Percentiles rank a stretch among this genome's conserved stretches.
These are phyloP conservation scores for Trypanosoma theileri DNA, from an alignment of 208 protist genomes.

Conservation along the genomic window DNA sequence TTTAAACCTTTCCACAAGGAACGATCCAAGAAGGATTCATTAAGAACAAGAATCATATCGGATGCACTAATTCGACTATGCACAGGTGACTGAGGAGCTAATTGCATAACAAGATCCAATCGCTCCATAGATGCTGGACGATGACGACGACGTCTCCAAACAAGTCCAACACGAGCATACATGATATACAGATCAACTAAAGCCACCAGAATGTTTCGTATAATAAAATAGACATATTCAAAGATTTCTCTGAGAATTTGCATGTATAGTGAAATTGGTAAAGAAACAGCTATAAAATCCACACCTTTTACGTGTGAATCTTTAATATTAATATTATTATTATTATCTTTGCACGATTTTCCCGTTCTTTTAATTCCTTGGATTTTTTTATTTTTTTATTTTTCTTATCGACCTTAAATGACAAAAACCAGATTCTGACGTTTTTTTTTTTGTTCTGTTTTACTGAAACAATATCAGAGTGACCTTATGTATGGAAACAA, in stretches of 20 bases:
- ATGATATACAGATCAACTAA: conserved; percentile 64
- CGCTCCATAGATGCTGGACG: conserved; percentile 46
- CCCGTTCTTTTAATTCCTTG: too few species aligned
- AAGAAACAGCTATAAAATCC: too few species aligned
- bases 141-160: conserved; percentile 43
- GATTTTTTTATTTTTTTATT: too few species aligned
- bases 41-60: conserved; percentile 52
- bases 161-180: conserved; percentile 45
- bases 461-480: too few species aligned
- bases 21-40: conserved; percentile 57
- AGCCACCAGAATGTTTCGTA: conserved; percentile 48
- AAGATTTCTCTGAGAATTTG: conserved; percentile 14
- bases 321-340: too few species aligned
- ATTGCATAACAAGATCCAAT: conserved; percentile 66
- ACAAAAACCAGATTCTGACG: too few species aligned
- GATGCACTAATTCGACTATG: conserved; percentile 37
- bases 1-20: conserved; percentile 57
- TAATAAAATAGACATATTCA: conserved; percentile 45
- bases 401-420: too few species aligned
- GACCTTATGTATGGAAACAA: too few species aligned
- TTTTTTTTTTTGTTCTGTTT: too few species aligned
- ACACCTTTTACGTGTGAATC: too few species aligned
- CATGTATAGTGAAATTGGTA: conserved; percentile 26
- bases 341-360: too few species aligned
- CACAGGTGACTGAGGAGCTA: conserved; percentile 48